These are phyloP conservation scores for Xylaria arbuscula DNA, from an alignment of 2,329 filamentous ascomycete genomes.

Conservation along the genomic window DNA sequence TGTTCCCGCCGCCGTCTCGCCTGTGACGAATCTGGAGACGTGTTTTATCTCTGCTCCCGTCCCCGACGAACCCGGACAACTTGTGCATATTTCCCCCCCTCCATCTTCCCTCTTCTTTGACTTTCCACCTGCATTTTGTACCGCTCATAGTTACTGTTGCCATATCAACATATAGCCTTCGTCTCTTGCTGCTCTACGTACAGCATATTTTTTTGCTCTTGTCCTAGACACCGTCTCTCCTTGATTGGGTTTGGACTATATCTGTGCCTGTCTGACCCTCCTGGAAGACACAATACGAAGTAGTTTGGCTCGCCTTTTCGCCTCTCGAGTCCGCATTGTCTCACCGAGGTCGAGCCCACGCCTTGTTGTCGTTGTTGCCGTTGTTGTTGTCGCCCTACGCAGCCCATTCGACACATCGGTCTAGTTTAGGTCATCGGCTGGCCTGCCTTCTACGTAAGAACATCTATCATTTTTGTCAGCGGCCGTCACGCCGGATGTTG, in stretches of 20 bases:
- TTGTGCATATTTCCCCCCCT: constrained; percentile 27
- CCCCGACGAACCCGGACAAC: constrained; percentile 32
- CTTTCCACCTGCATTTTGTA: constrained; percentile 25
- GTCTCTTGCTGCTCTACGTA: constrained; percentile 24
- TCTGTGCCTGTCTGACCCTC: constrained; percentile 35
- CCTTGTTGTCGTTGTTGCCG: neutral
- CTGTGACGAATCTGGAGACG: constrained; percentile 30
- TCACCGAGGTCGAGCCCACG: constrained; percentile 39
- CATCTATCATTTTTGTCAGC: constrained; percentile 20
- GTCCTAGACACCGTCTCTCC: constrained; percentile 32
- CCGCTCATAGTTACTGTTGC: constrained; percentile 12
- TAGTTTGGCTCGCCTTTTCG: constrained; percentile 17
- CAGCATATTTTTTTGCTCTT: constrained; percentile 28
- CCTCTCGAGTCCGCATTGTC: constrained; percentile 24
- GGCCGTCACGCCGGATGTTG: constrained; percentile 1
- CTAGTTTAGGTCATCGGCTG: constrained; percentile 10
- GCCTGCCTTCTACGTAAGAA: constrained; percentile 36
- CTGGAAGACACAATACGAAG: constrained; percentile 19
- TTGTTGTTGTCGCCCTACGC: neutral
- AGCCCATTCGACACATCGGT: constrained; percentile 15
- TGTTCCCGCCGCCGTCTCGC: constrained; percentile 16
- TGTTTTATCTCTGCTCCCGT: constrained; percentile 29
- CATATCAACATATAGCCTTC: constrained; percentile 21
- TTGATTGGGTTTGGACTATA: constrained; percentile 35
- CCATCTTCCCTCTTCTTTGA: constrained; percentile 29